These are phyloP conservation scores for Mycogone perniciosa DNA, from an alignment of 2,329 filamentous ascomycete species.

Conservation along the genomic window DNA sequence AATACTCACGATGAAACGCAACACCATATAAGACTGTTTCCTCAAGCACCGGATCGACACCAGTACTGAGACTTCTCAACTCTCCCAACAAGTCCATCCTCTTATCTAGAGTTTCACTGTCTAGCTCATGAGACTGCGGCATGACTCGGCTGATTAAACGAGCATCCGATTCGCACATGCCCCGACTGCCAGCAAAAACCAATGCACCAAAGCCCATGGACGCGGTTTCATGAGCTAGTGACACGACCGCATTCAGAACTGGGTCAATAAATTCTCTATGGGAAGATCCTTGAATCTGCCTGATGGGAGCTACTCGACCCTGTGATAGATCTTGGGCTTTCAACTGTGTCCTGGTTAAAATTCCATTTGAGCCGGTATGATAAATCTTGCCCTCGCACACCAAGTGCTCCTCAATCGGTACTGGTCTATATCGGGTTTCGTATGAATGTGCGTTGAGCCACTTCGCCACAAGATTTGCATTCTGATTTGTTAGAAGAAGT, in stretches of 20 bases:
- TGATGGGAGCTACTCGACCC: slow-evolving; percentile 33
- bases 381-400: slow-evolving; percentile 67
- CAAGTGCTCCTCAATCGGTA: slow-evolving; percentile 70
- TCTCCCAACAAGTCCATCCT: slow-evolving; percentile 60
- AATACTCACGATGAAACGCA: slow-evolving; percentile 61
- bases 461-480: slow-evolving; percentile 59
- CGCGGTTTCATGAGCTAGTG: slow-evolving; percentile 63
- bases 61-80: slow-evolving; percentile 57
- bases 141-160: slow-evolving; percentile 60
- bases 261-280: slow-evolving; percentile 59
- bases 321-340: slow-evolving; percentile 30
- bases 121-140: slow-evolving; percentile 43
- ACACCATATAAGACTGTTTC: slow-evolving; percentile 61
- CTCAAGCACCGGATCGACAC: slow-evolving; percentile 58
- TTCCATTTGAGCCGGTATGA: slow-evolving; percentile 48
- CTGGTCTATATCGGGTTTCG: slow-evolving; percentile 63
- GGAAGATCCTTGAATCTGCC: slow-evolving; percentile 47
- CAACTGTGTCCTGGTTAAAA: slow-evolving; percentile 52
- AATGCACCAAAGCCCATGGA: slow-evolving; percentile 63
- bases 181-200: slow-evolving; percentile 66
- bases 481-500: slow-evolving; percentile 37
- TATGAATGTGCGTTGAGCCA: slow-evolving; percentile 70
- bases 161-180: slow-evolving; percentile 62
- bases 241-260: slow-evolving; percentile 63
- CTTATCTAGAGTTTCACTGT: slow-evolving; percentile 45